Evolutionary conservation across 2,329 filamentous ascomycete species (phyloP).

Genomic region (Ophiosphaerella herpotricha): DNA sequence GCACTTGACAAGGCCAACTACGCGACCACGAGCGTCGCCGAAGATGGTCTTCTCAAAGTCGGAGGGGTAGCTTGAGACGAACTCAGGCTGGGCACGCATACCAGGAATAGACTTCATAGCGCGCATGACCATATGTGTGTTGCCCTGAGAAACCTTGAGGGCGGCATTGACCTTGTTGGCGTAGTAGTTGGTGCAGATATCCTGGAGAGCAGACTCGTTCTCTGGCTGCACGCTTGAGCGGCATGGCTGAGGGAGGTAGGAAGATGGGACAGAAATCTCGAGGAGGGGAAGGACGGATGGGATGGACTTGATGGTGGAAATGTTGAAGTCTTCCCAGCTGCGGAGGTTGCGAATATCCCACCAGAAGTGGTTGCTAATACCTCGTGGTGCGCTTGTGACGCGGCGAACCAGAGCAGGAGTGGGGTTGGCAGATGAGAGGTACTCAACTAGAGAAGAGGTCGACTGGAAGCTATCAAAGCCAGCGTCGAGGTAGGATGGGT

Average conservation of each 20-base stretch:
- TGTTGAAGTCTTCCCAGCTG: conserved; percentile 79
- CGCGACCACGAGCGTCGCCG: conserved; percentile 59
- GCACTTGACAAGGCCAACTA: conserved; percentile 85
- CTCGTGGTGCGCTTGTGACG: conserved; percentile 72
- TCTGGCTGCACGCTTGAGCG: conserved; percentile 70
- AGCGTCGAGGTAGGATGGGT: conserved; percentile 48
- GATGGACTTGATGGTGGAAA: conserved; percentile 71
- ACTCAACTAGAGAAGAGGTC: conserved; percentile 74
- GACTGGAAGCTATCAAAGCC: conserved; percentile 45
- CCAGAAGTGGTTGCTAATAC: conserved; percentile 84
- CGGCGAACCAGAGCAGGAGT: conserved; percentile 80
- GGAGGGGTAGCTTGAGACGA: conserved; percentile 66
- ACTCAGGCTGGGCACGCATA: conserved; percentile 64
- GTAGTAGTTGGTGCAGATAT: conserved; percentile 77
- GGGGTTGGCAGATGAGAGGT: conserved; percentile 79
- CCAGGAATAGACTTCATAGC: conserved; percentile 43
- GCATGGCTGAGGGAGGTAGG: conserved; percentile 64
- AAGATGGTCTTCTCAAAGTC: conserved; percentile 55
- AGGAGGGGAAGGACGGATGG: conserved; percentile 75
- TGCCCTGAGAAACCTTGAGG: conserved; percentile 73
- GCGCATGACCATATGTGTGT: conserved; percentile 61
- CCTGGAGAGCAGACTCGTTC: conserved; percentile 75
- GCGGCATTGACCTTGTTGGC: conserved; percentile 86
- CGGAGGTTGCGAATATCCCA: conserved; percentile 91
- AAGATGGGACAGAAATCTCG: conserved; percentile 61